Conservation (phyloP, 805 yeast species). For the Geotrichum ghanense region DNA sequence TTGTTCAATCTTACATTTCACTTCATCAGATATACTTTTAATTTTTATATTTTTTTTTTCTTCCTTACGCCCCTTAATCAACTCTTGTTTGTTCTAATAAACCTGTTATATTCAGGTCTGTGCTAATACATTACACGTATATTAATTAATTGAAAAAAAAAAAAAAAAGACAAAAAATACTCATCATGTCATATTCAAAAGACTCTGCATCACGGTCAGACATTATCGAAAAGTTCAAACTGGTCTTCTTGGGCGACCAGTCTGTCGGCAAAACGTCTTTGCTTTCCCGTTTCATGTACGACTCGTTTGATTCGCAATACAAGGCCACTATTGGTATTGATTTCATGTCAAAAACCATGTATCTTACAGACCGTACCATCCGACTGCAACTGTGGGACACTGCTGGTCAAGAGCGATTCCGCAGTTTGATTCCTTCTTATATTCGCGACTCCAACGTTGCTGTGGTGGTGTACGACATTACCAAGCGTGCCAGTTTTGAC, state of each 20-base stretch:
- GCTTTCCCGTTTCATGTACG: constrained; percentile 96
- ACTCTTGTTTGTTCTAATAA: no score
- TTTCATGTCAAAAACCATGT: constrained; percentile 88
- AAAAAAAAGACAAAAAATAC: no score
- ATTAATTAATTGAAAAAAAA: no score
- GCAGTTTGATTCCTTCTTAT: constrained; percentile 89
- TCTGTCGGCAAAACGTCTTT: constrained; percentile 92
- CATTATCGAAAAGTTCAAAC: constrained; percentile 32
- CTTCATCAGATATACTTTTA: no score
- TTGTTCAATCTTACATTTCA: no score
- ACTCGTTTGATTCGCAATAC: constrained; percentile 90
- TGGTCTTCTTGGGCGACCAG: constrained; percentile 94
- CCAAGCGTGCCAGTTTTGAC: constrained; percentile 66
- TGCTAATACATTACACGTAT: no score
- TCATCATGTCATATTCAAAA: no score
- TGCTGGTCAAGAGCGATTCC: constrained; percentile 93
- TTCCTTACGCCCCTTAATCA: no score
- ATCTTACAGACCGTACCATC: constrained; percentile 89
- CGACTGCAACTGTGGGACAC: constrained; percentile 96
- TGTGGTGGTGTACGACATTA: constrained; percentile 87
- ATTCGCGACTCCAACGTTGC: constrained; percentile 97
- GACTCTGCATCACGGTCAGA: no score
- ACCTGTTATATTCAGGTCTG: no score
- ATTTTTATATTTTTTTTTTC: no score
- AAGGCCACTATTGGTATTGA: constrained; percentile 95